Evolutionary conservation across 2,329 filamentous ascomycete species (phyloP).

Genomic region (Monosporascus sp.): DNA sequence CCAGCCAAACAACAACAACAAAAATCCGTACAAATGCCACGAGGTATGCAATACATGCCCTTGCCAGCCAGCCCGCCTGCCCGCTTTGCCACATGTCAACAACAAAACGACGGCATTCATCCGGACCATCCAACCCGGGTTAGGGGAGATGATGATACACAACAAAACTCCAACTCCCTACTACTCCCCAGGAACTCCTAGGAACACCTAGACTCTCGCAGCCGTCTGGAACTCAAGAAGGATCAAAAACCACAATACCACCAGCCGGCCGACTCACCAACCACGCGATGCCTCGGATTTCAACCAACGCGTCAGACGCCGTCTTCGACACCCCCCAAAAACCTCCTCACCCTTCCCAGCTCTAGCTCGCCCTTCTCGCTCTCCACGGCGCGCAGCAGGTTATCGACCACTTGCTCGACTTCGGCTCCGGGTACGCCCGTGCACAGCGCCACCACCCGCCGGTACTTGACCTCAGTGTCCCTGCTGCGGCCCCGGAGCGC

Average conservation of each 20-base stretch:
- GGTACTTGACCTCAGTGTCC: slow-evolving; percentile 82
- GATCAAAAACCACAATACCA: background rate
- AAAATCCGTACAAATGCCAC: too few species aligned
- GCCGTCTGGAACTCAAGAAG: too few species aligned
- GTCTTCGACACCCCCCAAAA: slow-evolving; percentile 72
- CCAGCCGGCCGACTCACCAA: slow-evolving; percentile 3
- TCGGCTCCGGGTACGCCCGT: slow-evolving; percentile 72
- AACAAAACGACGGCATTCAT: too few species aligned
- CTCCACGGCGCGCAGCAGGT: slow-evolving; percentile 80
- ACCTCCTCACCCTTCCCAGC: slow-evolving; percentile 70
- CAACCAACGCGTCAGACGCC: slow-evolving; percentile 35
- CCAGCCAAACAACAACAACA: too few species aligned
- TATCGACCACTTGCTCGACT: slow-evolving; percentile 75
- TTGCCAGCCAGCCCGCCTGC: too few species aligned
- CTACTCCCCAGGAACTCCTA: too few species aligned
- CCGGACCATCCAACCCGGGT: too few species aligned
- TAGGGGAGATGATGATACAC: too few species aligned
- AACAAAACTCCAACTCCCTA: too few species aligned
- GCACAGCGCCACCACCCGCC: slow-evolving; percentile 81
- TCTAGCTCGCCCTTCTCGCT: slow-evolving; percentile 76
- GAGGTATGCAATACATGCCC: too few species aligned
- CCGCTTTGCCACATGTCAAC: too few species aligned
- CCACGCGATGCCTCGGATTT: slow-evolving; percentile 1
- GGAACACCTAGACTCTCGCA: too few species aligned
- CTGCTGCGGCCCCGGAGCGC: slow-evolving; percentile 72